Conservation (phyloP, 768 basidiomycete species). For the Mycena sanguinolenta region DNA sequence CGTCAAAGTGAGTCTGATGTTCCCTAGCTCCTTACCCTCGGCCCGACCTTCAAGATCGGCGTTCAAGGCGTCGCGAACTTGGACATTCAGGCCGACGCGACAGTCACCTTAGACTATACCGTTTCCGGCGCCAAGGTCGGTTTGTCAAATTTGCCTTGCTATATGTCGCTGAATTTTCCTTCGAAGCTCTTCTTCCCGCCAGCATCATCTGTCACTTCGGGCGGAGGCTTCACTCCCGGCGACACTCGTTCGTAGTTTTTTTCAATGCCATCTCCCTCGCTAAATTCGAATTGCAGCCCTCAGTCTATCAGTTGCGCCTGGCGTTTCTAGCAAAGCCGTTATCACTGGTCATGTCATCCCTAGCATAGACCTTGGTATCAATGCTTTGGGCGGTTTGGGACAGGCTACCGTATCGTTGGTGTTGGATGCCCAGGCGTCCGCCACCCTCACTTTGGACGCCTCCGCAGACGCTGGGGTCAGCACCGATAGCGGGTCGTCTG, state of each 20-base stretch:
- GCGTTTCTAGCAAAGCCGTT: conserved; percentile 43
- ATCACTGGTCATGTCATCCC: conserved; percentile 55
- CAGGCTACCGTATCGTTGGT: conserved; percentile 35
- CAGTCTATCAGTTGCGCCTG: conserved; percentile 49
- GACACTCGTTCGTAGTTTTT: conserved; percentile 46
- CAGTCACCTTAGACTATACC: conserved; percentile 46
- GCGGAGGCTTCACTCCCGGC: conserved; percentile 43
- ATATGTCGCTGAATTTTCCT: neutral
- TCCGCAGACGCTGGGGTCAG: conserved; percentile 25
- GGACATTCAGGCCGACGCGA: conserved; percentile 50
- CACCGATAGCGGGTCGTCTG: conserved; percentile 18
- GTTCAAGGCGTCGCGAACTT: conserved; percentile 45
- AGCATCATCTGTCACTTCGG: conserved; percentile 36
- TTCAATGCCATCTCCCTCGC: neutral
- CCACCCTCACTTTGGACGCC: conserved; percentile 40
- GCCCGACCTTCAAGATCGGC: conserved; percentile 54
- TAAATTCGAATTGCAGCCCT: conserved; percentile 40
- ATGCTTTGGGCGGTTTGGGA: conserved; percentile 34
- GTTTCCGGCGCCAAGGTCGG: conserved; percentile 35
- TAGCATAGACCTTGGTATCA: conserved; percentile 49
- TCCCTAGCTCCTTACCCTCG: conserved; percentile 54
- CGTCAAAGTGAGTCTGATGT: neutral
- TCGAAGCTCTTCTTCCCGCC: conserved; percentile 54
- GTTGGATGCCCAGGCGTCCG: conserved; percentile 46
- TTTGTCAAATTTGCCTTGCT: neutral